Evolutionary conservation across 176 grass and related monocot genomes (phyloP).

Genomic region (Leersia perrieri): DNA sequence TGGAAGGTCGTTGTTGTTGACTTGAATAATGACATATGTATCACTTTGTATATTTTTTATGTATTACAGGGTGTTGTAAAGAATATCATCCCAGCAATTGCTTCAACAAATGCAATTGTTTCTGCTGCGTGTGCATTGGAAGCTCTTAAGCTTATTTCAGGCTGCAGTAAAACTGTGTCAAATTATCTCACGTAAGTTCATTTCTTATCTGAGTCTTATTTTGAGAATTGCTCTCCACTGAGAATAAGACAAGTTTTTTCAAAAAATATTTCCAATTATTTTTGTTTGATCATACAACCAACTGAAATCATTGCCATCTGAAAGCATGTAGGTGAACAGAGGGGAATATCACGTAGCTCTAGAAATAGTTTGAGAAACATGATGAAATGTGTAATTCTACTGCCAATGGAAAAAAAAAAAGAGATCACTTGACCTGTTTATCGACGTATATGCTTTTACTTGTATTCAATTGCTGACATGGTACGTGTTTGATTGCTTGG

Average conservation of each 20-base stretch:
- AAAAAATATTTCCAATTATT: neutral
- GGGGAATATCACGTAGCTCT: neutral
- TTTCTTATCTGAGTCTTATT: constrained; percentile 7
- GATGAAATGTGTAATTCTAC: neutral
- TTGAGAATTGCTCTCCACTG: constrained; percentile 14
- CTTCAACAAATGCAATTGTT: constrained; percentile 96
- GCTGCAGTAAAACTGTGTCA: constrained; percentile 96
- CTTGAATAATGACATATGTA: constrained; percentile 20
- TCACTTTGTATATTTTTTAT: constrained; percentile 12
- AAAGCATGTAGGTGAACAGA: constrained; percentile 2
- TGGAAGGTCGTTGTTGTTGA: neutral
- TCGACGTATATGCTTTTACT: too few species aligned
- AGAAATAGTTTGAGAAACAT: neutral
- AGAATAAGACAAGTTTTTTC: neutral
- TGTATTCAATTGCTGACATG: too few species aligned
- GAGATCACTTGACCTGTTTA: too few species aligned
- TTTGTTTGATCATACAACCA: neutral
- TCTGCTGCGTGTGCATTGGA: constrained; percentile 95
- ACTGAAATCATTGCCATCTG: neutral
- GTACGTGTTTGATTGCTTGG: too few species aligned
- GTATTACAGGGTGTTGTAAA: constrained; percentile 87
- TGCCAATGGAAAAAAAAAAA: too few species aligned
- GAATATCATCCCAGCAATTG: constrained; percentile 99
- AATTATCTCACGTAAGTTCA: constrained; percentile 91
- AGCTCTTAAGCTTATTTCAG: constrained; percentile 92